Base-by-base conservation (phyloP, 2,329 filamentous ascomycete genomes). In the Xylariaceae sp. region DNA sequence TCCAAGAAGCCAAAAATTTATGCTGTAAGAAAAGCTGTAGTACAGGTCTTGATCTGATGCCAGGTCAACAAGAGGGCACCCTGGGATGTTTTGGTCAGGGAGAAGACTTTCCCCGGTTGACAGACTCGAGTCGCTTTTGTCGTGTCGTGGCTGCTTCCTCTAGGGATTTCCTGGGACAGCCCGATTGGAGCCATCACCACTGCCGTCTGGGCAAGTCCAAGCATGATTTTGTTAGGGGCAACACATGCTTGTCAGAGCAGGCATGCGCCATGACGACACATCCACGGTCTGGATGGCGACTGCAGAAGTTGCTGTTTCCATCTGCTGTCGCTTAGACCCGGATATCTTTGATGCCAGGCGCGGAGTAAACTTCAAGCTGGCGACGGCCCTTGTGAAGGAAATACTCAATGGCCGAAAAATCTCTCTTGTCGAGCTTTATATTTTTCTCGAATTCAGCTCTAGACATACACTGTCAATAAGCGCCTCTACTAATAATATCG, bases 401-500 rank as follows among this genome's bases (percentile, higher is more conserved):
- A 72, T 90, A 94, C 74, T 97, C 92, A 59, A 97, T 88, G 4
- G 91, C 87, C 13, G 81, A 80, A 74, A 96, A 96, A 70, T 96
- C 91, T 67, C 90, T 91, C 75, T 90, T 94, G 73, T 89, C 87
- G 57, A 95, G 73, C 7, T 73, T 71, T 10, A 84, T 71, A 70
- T 89, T 81, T 71, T 88, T 89, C 45, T 85, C 78, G 70, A 99
- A 97, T 71, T 97, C 91, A 34, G 78, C 73, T 66, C 90, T 92
- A 11, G 1, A 30, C 4, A 53, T 42, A 62, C 59, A 4, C 11
- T 58, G 60, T 55, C 51, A 62, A 8, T n/a, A 54, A 51, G n/a
- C 44, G 13, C 13, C 35, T 11, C 11, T 15, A 11, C 30, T 11
- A 17, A n/a, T 1, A 5, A 3, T 10, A 30, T 15, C n/a, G 8